phyloP scores from a whole-genome alignment of 2,329 filamentous ascomycete genomes.

The Ascochyta fabae region DNA sequence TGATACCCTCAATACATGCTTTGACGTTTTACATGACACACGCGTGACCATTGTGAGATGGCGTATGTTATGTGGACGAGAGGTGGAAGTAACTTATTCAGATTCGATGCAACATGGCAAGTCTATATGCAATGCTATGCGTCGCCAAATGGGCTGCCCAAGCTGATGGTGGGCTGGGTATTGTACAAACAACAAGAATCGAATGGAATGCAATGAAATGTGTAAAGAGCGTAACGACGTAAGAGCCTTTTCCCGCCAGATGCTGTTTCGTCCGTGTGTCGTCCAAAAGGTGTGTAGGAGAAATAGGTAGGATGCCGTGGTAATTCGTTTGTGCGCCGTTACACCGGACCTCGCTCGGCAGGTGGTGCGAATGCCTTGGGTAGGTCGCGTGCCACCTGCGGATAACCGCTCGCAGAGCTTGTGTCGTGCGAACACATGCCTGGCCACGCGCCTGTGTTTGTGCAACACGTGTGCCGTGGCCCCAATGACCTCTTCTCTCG shows the following conservation, averaged over 20 bases:
- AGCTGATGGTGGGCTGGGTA: conserved; percentile 10
- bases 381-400: conserved; percentile 5
- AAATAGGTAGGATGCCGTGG: conserved; percentile 7
- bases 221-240: conserved; percentile 16
- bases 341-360: conserved; percentile 3
- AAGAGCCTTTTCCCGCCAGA: conserved; percentile 6
- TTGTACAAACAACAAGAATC: conserved; percentile 8
- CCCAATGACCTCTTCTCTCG: background rate
- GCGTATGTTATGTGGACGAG: background rate
- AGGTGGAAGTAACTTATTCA: background rate
- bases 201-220: background rate
- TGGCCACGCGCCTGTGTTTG: conserved; percentile 3
- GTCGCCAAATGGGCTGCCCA: background rate
- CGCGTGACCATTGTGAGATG: background rate
- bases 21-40: background rate
- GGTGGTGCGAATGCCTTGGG: conserved; percentile 1
- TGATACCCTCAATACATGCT: conserved; percentile 20
- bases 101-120: conserved; percentile 3
- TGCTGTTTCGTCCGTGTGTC: background rate
- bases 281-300: conserved; percentile 5
- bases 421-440: conserved; percentile 11
- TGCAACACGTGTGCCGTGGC: conserved; percentile 3
- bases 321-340: conserved; percentile 7
- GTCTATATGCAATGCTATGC: conserved; percentile 2
- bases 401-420: background rate